Conservation (phyloP, 306 rosid genomes). For the Luffa acutangula region DNA sequence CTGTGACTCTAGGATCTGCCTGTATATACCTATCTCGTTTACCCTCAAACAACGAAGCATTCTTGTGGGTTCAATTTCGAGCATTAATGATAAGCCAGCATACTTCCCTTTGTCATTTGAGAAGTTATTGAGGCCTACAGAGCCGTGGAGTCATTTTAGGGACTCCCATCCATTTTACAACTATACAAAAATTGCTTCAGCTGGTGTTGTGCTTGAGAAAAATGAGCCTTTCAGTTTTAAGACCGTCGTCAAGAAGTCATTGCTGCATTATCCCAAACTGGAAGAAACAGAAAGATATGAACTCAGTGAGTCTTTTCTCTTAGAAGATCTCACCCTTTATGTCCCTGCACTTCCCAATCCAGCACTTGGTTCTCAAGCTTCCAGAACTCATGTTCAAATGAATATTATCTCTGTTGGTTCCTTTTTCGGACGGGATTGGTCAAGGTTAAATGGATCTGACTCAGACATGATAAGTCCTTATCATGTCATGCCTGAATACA, state of each 20-base stretch:
- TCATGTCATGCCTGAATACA: slow-evolving; percentile 42
- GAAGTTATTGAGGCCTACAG: slow-evolving; percentile 47
- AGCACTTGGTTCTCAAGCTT: slow-evolving; percentile 18
- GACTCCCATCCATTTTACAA: slow-evolving; percentile 49
- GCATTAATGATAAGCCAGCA: slow-evolving; percentile 27
- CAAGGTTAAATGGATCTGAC: slow-evolving; percentile 41
- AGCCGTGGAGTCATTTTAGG: slow-evolving; percentile 68
- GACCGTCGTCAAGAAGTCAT: slow-evolving; percentile 58
- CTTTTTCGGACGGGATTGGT: slow-evolving; percentile 51
- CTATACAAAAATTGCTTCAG: slow-evolving; percentile 39
- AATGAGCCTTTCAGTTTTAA: slow-evolving; percentile 54
- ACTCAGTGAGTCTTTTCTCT: slow-evolving; percentile 59
- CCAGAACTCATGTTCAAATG: slow-evolving; percentile 42
- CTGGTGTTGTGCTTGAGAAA: slow-evolving; percentile 49
- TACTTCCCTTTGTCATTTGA: slow-evolving; percentile 74
- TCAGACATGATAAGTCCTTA: slow-evolving; percentile 37
- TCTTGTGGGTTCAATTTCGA: slow-evolving; percentile 53
- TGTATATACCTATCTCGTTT: slow-evolving; percentile 63
- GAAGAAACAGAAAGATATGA: slow-evolving; percentile 52
- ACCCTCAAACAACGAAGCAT: slow-evolving; percentile 65
- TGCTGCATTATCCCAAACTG: slow-evolving; percentile 70
- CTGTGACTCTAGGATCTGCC: slow-evolving; percentile 65
- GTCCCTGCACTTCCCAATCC: slow-evolving; percentile 40
- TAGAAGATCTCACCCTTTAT: slow-evolving; percentile 77
- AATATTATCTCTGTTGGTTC: slow-evolving; percentile 72